These are phyloP conservation scores for Mediolabrus comicus DNA, from an alignment of 108 stramenopile species.

Conservation along the genomic window DNA sequence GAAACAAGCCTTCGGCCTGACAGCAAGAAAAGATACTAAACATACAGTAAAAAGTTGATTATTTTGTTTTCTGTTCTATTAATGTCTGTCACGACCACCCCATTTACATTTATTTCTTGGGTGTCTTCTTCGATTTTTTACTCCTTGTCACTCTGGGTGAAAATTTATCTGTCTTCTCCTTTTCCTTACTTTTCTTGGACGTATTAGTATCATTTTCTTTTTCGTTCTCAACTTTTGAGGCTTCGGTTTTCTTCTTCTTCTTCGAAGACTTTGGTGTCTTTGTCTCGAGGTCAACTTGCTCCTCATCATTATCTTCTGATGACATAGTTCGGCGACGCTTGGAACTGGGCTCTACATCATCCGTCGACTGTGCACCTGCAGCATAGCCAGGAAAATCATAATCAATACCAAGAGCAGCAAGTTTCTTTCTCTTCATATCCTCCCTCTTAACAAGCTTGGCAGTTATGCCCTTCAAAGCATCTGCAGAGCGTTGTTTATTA, in stretches of 20 bases:
- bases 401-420: constrained; percentile 79
- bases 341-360: constrained; percentile 9
- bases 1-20: constrained; percentile 12
- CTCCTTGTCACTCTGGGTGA: neutral
- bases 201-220: neutral
- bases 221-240: constrained; percentile 1
- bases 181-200: neutral
- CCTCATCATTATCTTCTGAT: neutral
- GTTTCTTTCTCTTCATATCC: constrained; percentile 65
- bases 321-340: neutral
- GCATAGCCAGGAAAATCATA: constrained; percentile 89
- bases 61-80: neutral
- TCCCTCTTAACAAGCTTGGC: constrained; percentile 62
- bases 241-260: constrained; percentile 16
- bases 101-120: neutral
- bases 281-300: neutral
- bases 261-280: constrained; percentile 7
- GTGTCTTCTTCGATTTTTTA: constrained; percentile 7
- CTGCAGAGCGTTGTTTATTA: constrained; percentile 43
- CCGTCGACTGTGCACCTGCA: constrained; percentile 23
- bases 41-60: neutral
- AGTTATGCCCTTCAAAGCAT: constrained; percentile 72
- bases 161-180: neutral
- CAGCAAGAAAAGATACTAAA: neutral
- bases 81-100: neutral